Evolutionary conservation across 148 eudicot species (phyloP).

Genomic region (Mesembryanthemum crystallinum): DNA sequence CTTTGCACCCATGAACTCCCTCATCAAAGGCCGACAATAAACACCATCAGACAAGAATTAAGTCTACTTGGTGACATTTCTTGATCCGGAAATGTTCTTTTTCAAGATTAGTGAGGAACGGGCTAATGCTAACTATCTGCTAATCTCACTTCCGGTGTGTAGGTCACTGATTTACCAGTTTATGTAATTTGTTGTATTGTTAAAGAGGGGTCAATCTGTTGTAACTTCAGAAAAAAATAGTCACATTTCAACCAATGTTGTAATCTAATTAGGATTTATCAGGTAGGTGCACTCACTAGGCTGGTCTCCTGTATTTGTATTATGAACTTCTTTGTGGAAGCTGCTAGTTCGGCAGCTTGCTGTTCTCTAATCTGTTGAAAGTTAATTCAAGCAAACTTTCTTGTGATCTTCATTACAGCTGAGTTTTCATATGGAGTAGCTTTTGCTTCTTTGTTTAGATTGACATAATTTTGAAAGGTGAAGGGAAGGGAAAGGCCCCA

Average conservation of each 20-base stretch:
- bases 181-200: conserved; percentile 10
- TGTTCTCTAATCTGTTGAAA: neutral
- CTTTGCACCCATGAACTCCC: conserved; percentile 79
- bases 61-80: conserved; percentile 32
- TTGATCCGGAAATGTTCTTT: conserved; percentile 8
- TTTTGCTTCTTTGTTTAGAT: neutral
- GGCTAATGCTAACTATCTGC: conserved; percentile 25
- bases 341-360: neutral
- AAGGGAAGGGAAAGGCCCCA: neutral
- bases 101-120: conserved; percentile 4
- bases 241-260: conserved; percentile 20
- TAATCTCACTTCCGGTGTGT: conserved; percentile 26
- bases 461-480: too few relatives aligned
- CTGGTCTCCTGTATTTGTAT: conserved; percentile 8
- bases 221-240: conserved; percentile 5
- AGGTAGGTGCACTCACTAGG: conserved; percentile 14
- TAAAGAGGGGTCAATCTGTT: conserved; percentile 1
- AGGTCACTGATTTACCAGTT: conserved; percentile 15
- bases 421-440: neutral
- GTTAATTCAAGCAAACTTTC: neutral
- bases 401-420: conserved; percentile 12
- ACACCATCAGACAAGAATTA: conserved; percentile 53
- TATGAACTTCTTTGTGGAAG: conserved; percentile 6
- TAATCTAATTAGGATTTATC: conserved; percentile 25
- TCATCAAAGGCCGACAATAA: conserved; percentile 59